phyloP scores from a whole-genome alignment of 2,329 filamentous ascomycete species.

The Ustulina deusta region DNA sequence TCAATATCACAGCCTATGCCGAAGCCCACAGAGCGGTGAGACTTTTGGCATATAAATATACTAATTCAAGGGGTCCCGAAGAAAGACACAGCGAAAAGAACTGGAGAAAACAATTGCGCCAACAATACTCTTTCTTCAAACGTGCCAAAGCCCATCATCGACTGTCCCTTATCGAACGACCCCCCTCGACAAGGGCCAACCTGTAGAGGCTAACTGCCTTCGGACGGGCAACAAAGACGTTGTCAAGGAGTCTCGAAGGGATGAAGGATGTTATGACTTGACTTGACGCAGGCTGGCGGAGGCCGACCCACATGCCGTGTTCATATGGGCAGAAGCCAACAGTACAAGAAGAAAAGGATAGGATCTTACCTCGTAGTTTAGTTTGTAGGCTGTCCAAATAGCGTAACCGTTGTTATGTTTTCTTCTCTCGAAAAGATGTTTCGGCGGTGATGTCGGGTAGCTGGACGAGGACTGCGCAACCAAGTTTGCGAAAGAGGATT shows the following conservation, averaged over 20 bases:
- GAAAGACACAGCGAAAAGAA: neutral
- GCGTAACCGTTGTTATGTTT: neutral
- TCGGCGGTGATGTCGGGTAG: neutral
- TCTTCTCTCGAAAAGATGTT: neutral
- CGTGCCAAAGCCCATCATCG: neutral
- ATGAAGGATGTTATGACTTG: neutral
- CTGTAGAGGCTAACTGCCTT: neutral
- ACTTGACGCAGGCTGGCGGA: neutral
- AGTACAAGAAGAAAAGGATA: neutral
- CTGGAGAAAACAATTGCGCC: neutral
- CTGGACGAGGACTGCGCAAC: neutral
- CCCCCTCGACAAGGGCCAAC: neutral
- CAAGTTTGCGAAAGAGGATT: too few species aligned
- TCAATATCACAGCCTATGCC: neutral
- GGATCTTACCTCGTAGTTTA: constrained; percentile 19
- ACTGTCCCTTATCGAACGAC: constrained; percentile 8
- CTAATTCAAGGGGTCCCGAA: neutral
- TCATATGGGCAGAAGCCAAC: neutral
- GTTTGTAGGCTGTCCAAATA: neutral
- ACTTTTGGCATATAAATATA: neutral
- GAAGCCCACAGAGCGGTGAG: neutral
- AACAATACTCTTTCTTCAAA: neutral
- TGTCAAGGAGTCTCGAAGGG: neutral
- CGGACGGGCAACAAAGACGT: neutral
- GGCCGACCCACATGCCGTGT: neutral